Base-by-base conservation (phyloP, 2,329 filamentous ascomycete genomes). In the Coniochaeta pulveracea region DNA sequence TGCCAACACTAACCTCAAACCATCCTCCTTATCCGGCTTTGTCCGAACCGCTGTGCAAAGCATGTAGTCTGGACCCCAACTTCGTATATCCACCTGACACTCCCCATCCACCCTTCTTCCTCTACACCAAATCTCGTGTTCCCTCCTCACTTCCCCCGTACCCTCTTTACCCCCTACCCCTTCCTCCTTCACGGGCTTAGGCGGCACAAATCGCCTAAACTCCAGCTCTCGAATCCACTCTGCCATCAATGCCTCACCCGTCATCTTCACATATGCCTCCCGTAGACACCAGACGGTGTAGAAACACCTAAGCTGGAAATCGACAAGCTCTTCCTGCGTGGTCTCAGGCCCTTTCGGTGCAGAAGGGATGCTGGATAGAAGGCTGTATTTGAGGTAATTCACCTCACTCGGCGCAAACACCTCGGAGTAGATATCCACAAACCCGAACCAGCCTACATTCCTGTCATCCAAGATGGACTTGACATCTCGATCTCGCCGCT, bases 241-340 rank as follows among this genome's bases (percentile, higher is more conserved):
- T 0, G 83, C 83, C 7, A 86, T 61, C 37, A 89, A 62, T 1
- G 80, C 83, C 46, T 88, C 80, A 17, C 83, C 83, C 19, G 80
- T 82, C 60, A 89, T 76, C 68, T 88, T 89, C 54, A 88, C 76
- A 50, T 84, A 88, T 1, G 81, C 77, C 58, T 89, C 83, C 45
- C 84, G 76, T 52, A 85, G 67, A 51, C 79, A 84, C 78, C 82
- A 89, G 38, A 81, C 72, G 1, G 80, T 70, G 51, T 86, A 89
- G 50, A 89, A 89, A 34, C 70, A 65, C 5, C 80, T 65, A 18
- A 88, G 59, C 48, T 76, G 77, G 15, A 59, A 65, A 38, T 80
- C 76, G 12, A 71, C 58, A n/a, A 72, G 46, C 14, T 50, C 48
- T 9, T 56, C 48, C 10, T 45, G 38, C 18, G 55, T 47, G 7